Evolutionary conservation across 345 rosid species (phyloP).

Genomic region (Salix koriyanagi): DNA sequence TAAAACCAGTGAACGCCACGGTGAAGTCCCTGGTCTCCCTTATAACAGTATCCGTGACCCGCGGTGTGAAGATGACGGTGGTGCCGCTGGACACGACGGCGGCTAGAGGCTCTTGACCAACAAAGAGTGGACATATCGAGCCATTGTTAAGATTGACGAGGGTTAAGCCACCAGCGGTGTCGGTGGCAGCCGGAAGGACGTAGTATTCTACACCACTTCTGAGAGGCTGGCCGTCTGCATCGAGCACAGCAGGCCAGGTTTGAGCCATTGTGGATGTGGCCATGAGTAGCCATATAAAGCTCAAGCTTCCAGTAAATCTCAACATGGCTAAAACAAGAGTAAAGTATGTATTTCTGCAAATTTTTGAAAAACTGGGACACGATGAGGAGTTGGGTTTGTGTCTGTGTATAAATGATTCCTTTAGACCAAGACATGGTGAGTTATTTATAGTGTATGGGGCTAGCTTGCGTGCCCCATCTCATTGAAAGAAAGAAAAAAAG

Average conservation of each 20-base stretch:
- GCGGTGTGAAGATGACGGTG: constrained; percentile 1
- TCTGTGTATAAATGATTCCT: too few species aligned
- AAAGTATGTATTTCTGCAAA: too few species aligned
- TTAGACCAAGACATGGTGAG: too few species aligned
- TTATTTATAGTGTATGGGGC: too few species aligned
- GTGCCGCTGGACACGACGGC: background rate
- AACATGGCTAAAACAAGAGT: background rate
- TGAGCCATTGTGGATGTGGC: constrained; percentile 4
- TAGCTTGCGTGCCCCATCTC: too few species aligned
- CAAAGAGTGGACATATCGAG: background rate
- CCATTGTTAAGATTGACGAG: background rate
- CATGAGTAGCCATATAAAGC: background rate
- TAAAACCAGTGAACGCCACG: background rate
- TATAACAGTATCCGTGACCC: background rate
- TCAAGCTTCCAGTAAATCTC: background rate
- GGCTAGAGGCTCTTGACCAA: constrained; percentile 5
- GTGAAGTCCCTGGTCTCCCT: constrained; percentile 6
- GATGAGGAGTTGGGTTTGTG: too few species aligned
- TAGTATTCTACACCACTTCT: constrained; percentile 3
- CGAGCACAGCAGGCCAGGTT: background rate
- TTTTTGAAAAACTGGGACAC: too few species aligned
- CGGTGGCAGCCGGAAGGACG: constrained; percentile 8
- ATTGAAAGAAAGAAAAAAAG: too few species aligned
- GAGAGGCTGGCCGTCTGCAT: background rate
- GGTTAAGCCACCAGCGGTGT: constrained; percentile 13